phyloP scores from a whole-genome alignment of 768 basidiomycete species.

The Neoboletus magnificus region DNA sequence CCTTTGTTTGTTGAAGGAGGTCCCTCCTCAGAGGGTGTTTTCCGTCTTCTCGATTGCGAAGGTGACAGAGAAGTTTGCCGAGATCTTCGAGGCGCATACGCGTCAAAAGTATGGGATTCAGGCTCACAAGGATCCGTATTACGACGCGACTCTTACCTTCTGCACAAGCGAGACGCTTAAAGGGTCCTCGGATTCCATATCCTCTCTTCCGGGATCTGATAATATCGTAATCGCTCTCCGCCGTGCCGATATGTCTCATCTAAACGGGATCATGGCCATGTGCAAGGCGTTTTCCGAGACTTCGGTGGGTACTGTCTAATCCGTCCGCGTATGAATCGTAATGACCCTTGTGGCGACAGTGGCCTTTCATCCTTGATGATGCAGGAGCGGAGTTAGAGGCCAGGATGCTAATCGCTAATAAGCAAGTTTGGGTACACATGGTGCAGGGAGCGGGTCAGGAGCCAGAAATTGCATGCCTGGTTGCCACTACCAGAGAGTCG shows the following conservation, averaged over 20 bases:
- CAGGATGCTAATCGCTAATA: neutral
- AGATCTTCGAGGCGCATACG: slow-evolving; percentile 41
- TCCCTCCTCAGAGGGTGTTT: slow-evolving; percentile 33
- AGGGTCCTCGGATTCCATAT: neutral
- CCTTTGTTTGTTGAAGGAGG: slow-evolving; percentile 8
- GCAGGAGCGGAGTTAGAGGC: neutral
- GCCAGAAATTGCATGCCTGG: neutral
- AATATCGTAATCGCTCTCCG: neutral
- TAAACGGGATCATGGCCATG: neutral
- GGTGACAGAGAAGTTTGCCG: slow-evolving; percentile 45
- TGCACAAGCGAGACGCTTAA: slow-evolving; percentile 47
- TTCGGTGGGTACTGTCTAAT: neutral
- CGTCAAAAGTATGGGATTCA: slow-evolving; percentile 15
- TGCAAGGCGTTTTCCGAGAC: neutral
- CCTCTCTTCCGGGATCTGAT: neutral
- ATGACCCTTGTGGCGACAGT: neutral
- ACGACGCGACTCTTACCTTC: slow-evolving; percentile 56
- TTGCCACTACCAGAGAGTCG: neutral
- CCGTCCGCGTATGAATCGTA: neutral
- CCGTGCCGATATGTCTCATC: neutral
- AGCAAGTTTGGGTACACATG: neutral
- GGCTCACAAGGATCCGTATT: slow-evolving; percentile 45
- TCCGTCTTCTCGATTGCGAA: slow-evolving; percentile 60
- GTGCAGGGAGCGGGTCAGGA: neutral
- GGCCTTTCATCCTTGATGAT: neutral